phyloP scores from a whole-genome alignment of 2,329 filamentous ascomycete species.

The Pseudopithomyces maydicus region DNA sequence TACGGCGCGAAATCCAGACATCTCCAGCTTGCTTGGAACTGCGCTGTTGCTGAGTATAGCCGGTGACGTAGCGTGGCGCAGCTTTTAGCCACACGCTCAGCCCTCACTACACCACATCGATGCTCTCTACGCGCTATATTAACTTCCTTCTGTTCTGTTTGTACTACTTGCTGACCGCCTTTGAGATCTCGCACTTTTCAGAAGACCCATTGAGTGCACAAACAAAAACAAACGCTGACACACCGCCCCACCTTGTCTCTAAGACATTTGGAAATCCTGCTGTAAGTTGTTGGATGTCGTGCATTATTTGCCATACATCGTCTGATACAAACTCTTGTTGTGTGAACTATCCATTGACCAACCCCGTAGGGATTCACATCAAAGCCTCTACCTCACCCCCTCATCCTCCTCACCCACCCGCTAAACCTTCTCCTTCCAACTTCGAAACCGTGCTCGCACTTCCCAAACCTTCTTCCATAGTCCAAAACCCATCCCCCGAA shows the following conservation, averaged over 20 bases:
- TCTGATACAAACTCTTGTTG: too few species aligned
- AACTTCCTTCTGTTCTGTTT: conserved; percentile 6
- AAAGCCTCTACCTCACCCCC: background rate
- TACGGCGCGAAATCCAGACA: background rate
- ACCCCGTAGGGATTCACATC: background rate
- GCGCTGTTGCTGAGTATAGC: background rate
- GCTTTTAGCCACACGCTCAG: background rate
- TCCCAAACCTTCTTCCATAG: background rate
- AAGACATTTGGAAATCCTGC: conserved; percentile 2
- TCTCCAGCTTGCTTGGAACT: background rate
- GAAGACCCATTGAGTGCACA: background rate
- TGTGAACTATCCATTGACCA: too few species aligned
- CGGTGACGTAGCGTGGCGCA: conserved; percentile 11
- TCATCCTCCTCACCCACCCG: background rate
- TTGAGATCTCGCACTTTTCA: conserved; percentile 1
- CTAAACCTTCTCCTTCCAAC: background rate
- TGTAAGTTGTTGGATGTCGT: background rate
- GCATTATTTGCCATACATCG: background rate
- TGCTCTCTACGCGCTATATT: conserved; percentile 1
- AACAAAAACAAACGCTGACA: background rate
- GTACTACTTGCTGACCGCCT: conserved; percentile 6
- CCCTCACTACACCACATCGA: background rate
- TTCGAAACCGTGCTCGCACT: background rate
- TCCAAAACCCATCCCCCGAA: background rate
- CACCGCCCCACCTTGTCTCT: background rate